A percentile compares a stretch with the other conserved stretches of the same genome.
These are phyloP conservation scores for Suhomyces panamericanus DNA, from an alignment of 1,139 yeast genomes.

Conservation along the genomic window DNA sequence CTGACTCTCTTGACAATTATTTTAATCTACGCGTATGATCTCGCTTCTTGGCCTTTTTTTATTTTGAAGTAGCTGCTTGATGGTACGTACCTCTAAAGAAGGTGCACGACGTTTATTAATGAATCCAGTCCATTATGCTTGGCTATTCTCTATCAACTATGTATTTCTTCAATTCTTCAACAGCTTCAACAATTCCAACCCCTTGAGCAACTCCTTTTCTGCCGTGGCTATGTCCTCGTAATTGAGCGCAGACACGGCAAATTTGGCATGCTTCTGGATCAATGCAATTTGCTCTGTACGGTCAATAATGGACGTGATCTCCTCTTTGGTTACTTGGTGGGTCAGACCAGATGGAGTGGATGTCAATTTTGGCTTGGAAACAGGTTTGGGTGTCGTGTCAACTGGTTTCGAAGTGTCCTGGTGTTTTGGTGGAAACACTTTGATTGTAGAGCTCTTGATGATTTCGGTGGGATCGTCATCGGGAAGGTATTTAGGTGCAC, in stretches of 20 bases:
- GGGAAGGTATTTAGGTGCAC: slow-evolving; percentile 46
- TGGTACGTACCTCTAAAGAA: too few species aligned
- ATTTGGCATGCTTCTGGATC: slow-evolving; percentile 85
- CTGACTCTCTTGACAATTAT: too few species aligned
- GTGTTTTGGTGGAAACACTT: slow-evolving; percentile 33
- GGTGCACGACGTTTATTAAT: too few species aligned
- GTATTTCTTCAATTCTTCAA: slow-evolving; percentile 10
- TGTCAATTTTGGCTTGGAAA: slow-evolving; percentile 1
- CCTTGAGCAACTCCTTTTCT: slow-evolving; percentile 64
- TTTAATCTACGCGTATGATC: too few species aligned
- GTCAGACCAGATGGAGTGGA: neutral
- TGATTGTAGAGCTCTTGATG: slow-evolving; percentile 42
- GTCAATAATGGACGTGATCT: slow-evolving; percentile 52
- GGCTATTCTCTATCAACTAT: neutral
- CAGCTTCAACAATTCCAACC: slow-evolving; percentile 48
- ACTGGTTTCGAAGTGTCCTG: slow-evolving; percentile 1
- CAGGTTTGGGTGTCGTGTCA: neutral
- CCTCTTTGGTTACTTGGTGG: slow-evolving; percentile 32
- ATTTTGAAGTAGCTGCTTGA: too few species aligned
- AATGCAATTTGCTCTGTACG: slow-evolving; percentile 61
- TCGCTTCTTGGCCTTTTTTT: too few species aligned
- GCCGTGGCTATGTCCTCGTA: slow-evolving; percentile 89
- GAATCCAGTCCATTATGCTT: too few species aligned
- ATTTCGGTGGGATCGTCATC: slow-evolving; percentile 41
- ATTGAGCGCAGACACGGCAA: slow-evolving; percentile 90